Evolutionary conservation across 1,284 basidiomycete genomes (phyloP), one percentile per base, ranked within the genome.

Genomic region (Trichosporon inkin): DNA sequence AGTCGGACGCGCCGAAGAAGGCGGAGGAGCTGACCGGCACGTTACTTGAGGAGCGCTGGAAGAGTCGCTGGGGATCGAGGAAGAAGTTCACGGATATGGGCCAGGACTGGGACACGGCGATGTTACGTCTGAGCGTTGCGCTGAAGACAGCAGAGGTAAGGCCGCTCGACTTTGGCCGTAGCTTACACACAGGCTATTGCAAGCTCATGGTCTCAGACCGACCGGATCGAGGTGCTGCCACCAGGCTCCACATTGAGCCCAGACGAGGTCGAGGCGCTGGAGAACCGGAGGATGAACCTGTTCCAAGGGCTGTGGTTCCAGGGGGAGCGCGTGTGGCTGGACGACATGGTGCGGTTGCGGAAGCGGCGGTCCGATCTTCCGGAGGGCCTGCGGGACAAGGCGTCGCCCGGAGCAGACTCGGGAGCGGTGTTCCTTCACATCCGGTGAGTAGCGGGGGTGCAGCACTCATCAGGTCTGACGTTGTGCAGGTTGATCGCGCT

Each of bases 221-320:
- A 77, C 61, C 67, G 66, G 63, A 70, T 77, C 22, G 63, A 66
- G 8, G 49, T 69, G 1, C 22, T 72, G 1, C 64, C 63, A 1
- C 19, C 28, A 10, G 49, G 40, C 20, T 44, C 41, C 6, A 24
- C 19, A 10, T n/a, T 64, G 11, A 62, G 63, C 6, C 58, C 52
- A 6, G 68, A 70, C 13, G 74, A 75, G 28, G 39, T 66, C 24
- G 49, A 61, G 17, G 64, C 58, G 3, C 65, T 73, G 3, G 35
- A 62, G 53, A 51, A 58, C 38, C 66, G 67, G 34, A 57, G 61
- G 35, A 73, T 70, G 63, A 68, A 67, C 0, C 55, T 72, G 19
- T 74, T 68, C 54, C 88, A 92, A 73, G 90, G 90, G 0, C 70
- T 92, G 13, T 93, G 89, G 89, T 89, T 88, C 86, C 91, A 90